Base-by-base conservation (phyloP, 495 filamentous ascomycete genomes). In the Pseudomonodictys pantanalensis region DNA sequence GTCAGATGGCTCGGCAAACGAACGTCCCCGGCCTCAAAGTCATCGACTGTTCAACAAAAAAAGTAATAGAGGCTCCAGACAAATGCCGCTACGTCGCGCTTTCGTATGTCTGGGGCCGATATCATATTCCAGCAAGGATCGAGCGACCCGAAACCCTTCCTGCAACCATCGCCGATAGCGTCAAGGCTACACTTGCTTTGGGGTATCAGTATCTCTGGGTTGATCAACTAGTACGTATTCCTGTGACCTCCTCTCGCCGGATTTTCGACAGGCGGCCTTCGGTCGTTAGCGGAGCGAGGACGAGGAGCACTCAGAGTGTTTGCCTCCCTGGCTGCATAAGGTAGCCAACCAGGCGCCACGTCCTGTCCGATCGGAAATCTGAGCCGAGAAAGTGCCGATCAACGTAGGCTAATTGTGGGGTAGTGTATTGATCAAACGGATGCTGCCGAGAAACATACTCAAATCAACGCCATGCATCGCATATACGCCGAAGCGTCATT, bases 401-500 rank as follows among this genome's bases (percentile, higher is more conserved):
- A n/a, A n/a, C n/a, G n/a, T n/a, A n/a, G n/a, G n/a, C n/a, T n/a
- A n/a, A n/a, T n/a, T n/a, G 3, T 15, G 17, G 7, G 44, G 33
- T 43, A 62, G 28, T 68, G 65, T 42, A 62, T 68, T 11, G 43
- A 61, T 15, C 65, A 68, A 63, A 48, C 52, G 11, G 22, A 46
- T 35, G 10, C 20, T 5, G 30, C 22, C 5, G 42, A 58, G 15
- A 57, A 57, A 18, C 39, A 62, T 56, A 15, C 23, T n/a, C 58
- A 62, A 28, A 66, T 68, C 17, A 9, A 3, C 10, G 20, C 15
- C 29, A 63, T 62, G 68, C 29, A 56, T 10, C 24, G 1, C 30
- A 26, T 12, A 61, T 67, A 56, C 26, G 1, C 17, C 12, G 29
- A 30, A 6, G 33, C 58, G n/a, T 38, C 30, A 3, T 5, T 62